Percentiles rank a stretch among this genome's conserved stretches.
Conservation (phyloP, 2,329 filamentous ascomycete genomes). For the Hypoxylon sp. region DNA sequence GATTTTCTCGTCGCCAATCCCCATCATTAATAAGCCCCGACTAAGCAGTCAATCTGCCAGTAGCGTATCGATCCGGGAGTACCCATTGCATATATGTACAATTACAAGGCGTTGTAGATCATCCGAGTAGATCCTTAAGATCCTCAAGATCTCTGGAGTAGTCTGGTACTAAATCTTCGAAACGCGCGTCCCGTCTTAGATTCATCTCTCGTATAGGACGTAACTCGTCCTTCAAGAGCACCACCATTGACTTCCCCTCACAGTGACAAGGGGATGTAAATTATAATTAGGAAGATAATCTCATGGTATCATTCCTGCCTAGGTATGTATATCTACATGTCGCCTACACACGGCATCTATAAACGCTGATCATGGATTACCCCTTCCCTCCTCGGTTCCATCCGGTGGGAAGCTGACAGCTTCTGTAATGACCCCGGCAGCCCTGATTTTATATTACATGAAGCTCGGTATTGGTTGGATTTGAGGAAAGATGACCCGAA, state of each 20-base stretch:
- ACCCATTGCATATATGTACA: constrained; percentile 26
- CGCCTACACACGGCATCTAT: constrained; percentile 35
- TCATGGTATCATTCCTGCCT: constrained; percentile 7
- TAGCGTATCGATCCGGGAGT: constrained; percentile 18
- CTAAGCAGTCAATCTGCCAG: constrained; percentile 28
- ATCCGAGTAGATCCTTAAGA: constrained; percentile 39
- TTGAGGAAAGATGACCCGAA: constrained; percentile 35
- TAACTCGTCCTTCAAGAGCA: neutral
- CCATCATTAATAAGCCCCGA: constrained; percentile 35
- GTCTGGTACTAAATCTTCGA: neutral
- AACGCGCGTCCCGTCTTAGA: constrained; percentile 10
- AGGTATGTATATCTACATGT: constrained; percentile 23
- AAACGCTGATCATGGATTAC: constrained; percentile 42
- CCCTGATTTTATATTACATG: constrained; percentile 37
- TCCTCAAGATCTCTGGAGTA: constrained; percentile 28
- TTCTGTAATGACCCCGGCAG: constrained; percentile 35
- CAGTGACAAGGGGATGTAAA: constrained; percentile 6
- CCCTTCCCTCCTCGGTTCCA: constrained; percentile 40
- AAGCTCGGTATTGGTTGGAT: constrained; percentile 41
- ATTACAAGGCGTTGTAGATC: constrained; percentile 41
- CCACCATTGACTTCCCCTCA: constrained; percentile 2
- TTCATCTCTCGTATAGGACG: constrained; percentile 1
- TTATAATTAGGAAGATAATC: constrained; percentile 10
- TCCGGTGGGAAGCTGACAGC: constrained; percentile 43
- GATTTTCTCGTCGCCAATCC: constrained; percentile 14